Evolutionary conservation across 768 basidiomycete genomes (phyloP), one percentile per base, ranked within the genome.

Genomic region (Lepiota brunneoincarnata): DNA sequence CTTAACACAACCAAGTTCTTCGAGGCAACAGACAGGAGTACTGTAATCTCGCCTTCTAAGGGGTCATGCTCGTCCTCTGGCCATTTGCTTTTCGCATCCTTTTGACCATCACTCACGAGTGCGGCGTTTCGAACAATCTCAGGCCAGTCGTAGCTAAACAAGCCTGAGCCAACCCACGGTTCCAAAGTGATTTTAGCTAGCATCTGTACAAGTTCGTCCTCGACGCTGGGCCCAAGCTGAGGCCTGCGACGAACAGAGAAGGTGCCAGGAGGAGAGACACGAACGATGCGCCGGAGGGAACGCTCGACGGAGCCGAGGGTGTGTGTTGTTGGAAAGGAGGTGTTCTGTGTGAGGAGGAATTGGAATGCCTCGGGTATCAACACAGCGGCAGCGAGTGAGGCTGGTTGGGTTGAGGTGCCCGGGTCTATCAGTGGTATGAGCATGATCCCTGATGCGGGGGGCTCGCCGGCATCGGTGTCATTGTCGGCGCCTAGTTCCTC

Each of bases 1-100:
- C 39, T 35, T 9, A 52, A 17, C 7, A 52, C 41, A 12, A 37
- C 23, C 31, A 52, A 21, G 2, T 44, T 35, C 23, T 35, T 36
- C 20, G 41, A 36, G 14, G 41, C 26, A 17, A 44, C 42, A 44
- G 51, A 52, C 5, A 52, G 15, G 15, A 52, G 51, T 6, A 52
- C 41, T 9, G 35, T 37, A n/a, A 52, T 52, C 14, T 52, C 51
- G 28, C 44, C 51, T 5, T 45, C 42, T 11, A 23, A 12, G n/a
- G 51, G 51, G 24, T 52, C 51, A 18, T 52, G 43, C 14, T 45
- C 49, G n/a, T 51, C 49, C 49, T 34, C 50, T 31, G 31, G 31
- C 31, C n/a, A 31, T 18, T 7, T 26, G 26, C 28, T 31, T 17
- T 15, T 46, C 31, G 26, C 26, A 18, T 18, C 26, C 23, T 31